These are phyloP conservation scores for Triangularia setosa DNA, from an alignment of 2,329 filamentous ascomycete species.

Conservation along the genomic window DNA sequence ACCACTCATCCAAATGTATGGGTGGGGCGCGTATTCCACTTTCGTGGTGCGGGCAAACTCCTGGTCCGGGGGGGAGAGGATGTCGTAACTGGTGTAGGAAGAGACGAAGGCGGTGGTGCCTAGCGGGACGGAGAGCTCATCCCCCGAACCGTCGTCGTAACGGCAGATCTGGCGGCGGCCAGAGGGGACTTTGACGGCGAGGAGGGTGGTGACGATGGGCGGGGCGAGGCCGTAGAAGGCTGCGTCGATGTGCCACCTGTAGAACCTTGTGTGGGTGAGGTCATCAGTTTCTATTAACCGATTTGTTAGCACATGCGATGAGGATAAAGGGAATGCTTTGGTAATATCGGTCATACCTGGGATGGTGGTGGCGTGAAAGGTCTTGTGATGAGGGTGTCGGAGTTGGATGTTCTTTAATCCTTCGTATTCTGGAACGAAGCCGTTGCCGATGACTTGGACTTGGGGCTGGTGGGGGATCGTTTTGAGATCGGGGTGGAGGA, in stretches of 20 bases:
- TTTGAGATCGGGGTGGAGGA: constrained; percentile 76
- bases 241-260: constrained; percentile 78
- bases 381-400: constrained; percentile 72
- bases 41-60: constrained; percentile 62
- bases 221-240: constrained; percentile 73
- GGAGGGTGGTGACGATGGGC: constrained; percentile 66
- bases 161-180: constrained; percentile 63
- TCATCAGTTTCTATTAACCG: constrained; percentile 48
- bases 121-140: constrained; percentile 64
- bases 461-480: constrained; percentile 77
- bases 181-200: constrained; percentile 69
- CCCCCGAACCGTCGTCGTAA: constrained; percentile 68
- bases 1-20: constrained; percentile 76
- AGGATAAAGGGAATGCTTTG: no score
- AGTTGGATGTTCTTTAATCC: constrained; percentile 65
- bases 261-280: constrained; percentile 55
- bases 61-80: constrained; percentile 62
- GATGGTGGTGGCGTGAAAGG: constrained; percentile 66
- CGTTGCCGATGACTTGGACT: constrained; percentile 74
- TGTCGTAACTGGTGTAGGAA: constrained; percentile 66
- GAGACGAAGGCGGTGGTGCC: constrained; percentile 75
- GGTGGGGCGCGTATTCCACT: constrained; percentile 73
- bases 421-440: constrained; percentile 64
- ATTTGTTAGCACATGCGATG: no score
- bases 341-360: no score